Evolutionary conservation across 1,139 yeast species (phyloP).

Genomic region (Barnettozyma hawaiiensis): DNA sequence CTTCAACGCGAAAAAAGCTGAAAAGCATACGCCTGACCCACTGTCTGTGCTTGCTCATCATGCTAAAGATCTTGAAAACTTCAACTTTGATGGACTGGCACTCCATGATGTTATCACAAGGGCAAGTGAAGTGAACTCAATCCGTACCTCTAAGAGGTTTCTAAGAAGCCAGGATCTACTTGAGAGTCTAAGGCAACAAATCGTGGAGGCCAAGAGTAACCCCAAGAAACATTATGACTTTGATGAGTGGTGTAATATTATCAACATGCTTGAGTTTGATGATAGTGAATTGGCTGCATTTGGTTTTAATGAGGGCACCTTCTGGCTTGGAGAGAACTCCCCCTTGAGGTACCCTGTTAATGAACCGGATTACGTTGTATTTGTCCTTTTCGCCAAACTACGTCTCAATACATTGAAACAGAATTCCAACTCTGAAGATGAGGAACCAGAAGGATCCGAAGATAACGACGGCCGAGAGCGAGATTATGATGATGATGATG

Average conservation of each 20-base stretch:
- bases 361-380: constrained; percentile 59
- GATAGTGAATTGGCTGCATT: constrained; percentile 21
- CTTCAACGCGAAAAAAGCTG: constrained; percentile 11
- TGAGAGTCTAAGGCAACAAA: constrained; percentile 22
- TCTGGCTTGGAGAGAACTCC: constrained; percentile 56
- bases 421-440: constrained; percentile 2
- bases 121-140: not conserved
- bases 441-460: not conserved
- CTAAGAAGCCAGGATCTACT: constrained; percentile 9
- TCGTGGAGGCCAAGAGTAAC: constrained; percentile 24
- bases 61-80: not conserved
- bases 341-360: constrained; percentile 63
- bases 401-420: constrained; percentile 12
- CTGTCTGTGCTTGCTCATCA: not conserved
- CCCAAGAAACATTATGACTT: constrained; percentile 33
- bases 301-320: constrained; percentile 27
- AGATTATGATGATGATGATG: not conserved
- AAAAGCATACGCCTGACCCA: not conserved
- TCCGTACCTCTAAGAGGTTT: not conserved
- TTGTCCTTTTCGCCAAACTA: constrained; percentile 25
- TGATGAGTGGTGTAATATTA: constrained; percentile 42
- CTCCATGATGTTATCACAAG: not conserved
- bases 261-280: constrained; percentile 27
- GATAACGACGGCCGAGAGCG: not conserved
- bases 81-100: not conserved